phyloP scores from a whole-genome alignment of 495 filamentous ascomycete species.

The Endocarpon pusillum region DNA sequence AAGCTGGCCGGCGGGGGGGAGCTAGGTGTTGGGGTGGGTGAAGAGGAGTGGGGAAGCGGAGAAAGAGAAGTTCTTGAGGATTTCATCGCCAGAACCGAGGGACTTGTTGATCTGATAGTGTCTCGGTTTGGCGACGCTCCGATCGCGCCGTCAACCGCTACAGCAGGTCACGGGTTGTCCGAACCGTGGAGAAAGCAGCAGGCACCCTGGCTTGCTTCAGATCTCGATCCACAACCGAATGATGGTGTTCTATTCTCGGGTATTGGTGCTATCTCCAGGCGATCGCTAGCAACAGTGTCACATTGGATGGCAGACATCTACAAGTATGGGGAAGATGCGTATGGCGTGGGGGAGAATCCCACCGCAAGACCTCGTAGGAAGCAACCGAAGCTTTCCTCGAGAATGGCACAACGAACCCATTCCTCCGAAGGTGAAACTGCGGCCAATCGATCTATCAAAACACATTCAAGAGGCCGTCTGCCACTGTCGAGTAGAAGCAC shows the following conservation, averaged over 20 bases:
- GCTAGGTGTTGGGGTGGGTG: slow-evolving; percentile 82
- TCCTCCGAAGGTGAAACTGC: too few species aligned
- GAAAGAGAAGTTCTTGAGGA: slow-evolving; percentile 84
- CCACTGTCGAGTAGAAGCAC: too few species aligned
- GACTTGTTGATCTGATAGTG: slow-evolving; percentile 67
- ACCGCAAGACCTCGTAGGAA: slow-evolving; percentile 33
- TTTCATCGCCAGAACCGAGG: slow-evolving; percentile 46
- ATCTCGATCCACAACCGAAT: slow-evolving; percentile 40
- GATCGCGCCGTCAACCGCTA: neutral
- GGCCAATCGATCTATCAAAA: too few species aligned
- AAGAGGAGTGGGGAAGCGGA: slow-evolving; percentile 83
- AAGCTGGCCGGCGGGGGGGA: slow-evolving; percentile 85
- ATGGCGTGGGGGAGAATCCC: slow-evolving; percentile 64
- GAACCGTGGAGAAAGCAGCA: too few species aligned
- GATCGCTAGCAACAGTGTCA: slow-evolving; percentile 47
- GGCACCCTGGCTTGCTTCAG: slow-evolving; percentile 48
- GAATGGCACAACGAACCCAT: neutral
- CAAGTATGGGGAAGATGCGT: slow-evolving; percentile 56
- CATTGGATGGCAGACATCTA: slow-evolving; percentile 78
- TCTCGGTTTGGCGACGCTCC: slow-evolving; percentile 56
- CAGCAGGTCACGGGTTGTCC: neutral
- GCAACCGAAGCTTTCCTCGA: slow-evolving; percentile 10
- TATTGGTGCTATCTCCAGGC: slow-evolving; percentile 44
- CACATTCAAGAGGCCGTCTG: too few species aligned
- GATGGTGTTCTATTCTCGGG: slow-evolving; percentile 80